A percentile compares a stretch with the other conserved stretches of the same genome.
Conservation (phyloP, 2,329 filamentous ascomycete genomes). For the Onygenales sp. region DNA sequence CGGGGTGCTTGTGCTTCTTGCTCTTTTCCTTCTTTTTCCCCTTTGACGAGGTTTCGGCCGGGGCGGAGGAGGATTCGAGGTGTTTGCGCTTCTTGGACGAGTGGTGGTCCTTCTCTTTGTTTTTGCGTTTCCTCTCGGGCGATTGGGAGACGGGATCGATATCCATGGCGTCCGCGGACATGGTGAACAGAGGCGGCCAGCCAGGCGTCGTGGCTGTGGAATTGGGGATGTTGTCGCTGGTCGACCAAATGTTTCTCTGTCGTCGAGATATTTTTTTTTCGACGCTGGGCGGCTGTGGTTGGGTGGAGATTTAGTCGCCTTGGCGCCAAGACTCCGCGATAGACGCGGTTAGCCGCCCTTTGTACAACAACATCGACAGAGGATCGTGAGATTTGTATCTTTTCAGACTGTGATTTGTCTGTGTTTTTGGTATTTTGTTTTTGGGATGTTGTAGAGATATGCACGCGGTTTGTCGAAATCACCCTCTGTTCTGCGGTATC, state of each 20-base stretch:
- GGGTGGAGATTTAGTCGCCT: background rate
- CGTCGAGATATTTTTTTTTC: background rate
- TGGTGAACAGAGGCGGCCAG: slow-evolving; percentile 12
- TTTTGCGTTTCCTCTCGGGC: slow-evolving; percentile 28
- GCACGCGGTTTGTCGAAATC: background rate
- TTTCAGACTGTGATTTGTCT: background rate
- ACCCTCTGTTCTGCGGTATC: background rate
- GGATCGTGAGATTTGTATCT: background rate
- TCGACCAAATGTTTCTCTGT: background rate
- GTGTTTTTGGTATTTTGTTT: background rate
- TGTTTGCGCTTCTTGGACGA: slow-evolving; percentile 38
- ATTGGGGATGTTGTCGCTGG: background rate
- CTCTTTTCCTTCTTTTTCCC: slow-evolving; percentile 22
- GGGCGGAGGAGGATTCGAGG: slow-evolving; percentile 16
- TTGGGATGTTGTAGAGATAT: background rate
- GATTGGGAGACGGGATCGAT: slow-evolving; percentile 20
- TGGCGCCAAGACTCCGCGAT: background rate
- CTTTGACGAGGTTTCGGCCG: slow-evolving; percentile 15
- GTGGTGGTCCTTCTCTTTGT: slow-evolving; percentile 35
- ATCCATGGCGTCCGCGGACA: slow-evolving; percentile 33
- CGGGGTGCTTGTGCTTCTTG: slow-evolving; percentile 10
- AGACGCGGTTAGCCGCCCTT: background rate
- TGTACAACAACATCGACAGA: background rate
- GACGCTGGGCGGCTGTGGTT: background rate
- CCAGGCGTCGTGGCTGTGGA: background rate